Percentiles rank a stretch among this genome's conserved stretches.
These are phyloP conservation scores for Camellia granthamiana DNA, from an alignment of 148 eudicot genomes.

Conservation along the genomic window DNA sequence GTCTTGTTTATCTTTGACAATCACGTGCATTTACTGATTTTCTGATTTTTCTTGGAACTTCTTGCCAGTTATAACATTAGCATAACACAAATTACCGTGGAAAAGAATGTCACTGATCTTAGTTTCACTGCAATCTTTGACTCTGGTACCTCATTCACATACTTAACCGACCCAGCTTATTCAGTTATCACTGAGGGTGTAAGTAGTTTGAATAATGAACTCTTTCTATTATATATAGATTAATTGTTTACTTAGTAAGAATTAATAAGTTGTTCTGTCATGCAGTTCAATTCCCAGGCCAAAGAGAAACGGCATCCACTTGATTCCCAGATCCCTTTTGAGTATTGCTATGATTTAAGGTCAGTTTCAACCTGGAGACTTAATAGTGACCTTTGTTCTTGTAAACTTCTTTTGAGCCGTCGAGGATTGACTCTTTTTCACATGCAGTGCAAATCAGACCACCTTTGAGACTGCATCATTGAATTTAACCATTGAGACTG, in stretches of 20 bases:
- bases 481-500: conserved; percentile 40
- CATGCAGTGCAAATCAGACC: no score
- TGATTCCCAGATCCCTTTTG: conserved; percentile 58
- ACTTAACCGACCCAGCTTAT: conserved; percentile 69
- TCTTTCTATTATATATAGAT: no score
- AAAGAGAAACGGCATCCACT: conserved; percentile 45
- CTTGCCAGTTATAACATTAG: conserved; percentile 64
- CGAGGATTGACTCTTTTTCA: no score
- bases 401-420: no score
- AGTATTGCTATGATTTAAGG: conserved; percentile 80
- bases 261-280: background rate
- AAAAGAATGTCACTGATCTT: conserved; percentile 49
- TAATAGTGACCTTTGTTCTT: no score
- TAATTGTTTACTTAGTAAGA: no score
- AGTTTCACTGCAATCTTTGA: conserved; percentile 76
- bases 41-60: background rate
- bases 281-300: conserved; percentile 43
- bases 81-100: conserved; percentile 68
- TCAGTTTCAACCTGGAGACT: conserved; percentile 16
- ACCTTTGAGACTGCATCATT: background rate
- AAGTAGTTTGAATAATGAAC: conserved; percentile 6
- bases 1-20: no score
- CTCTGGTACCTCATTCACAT: conserved; percentile 90
- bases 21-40: no score
- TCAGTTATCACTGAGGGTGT: conserved; percentile 21